phyloP scores from a whole-genome alignment of 1,284 basidiomycete species.

The Veloboletus limbatus region DNA sequence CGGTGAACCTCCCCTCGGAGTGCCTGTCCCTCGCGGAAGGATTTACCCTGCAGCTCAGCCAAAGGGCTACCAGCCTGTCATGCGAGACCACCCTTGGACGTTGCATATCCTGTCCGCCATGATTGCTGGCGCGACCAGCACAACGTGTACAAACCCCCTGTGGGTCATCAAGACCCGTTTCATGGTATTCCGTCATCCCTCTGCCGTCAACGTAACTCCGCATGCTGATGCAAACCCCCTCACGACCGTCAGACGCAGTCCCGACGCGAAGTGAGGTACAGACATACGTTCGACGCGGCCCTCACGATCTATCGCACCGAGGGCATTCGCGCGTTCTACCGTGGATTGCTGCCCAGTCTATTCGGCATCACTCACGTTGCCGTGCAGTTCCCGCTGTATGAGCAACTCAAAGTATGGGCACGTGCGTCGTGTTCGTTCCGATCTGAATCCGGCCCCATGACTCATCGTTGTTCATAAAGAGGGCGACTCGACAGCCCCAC shows the following conservation, averaged over 20 bases:
- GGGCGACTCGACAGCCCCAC: conserved; percentile 51
- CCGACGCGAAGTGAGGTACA: conserved; percentile 71
- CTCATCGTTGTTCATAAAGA: conserved; percentile 37
- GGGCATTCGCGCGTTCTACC: conserved; percentile 85
- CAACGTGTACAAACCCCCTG: conserved; percentile 87
- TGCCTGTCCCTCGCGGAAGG: conserved; percentile 38
- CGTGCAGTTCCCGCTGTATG: conserved; percentile 95
- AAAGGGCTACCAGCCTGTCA: conserved; percentile 75
- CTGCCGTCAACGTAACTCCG: not conserved
- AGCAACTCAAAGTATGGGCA: conserved; percentile 80
- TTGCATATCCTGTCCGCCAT: conserved; percentile 91
- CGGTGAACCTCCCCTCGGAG: conserved; percentile 59
- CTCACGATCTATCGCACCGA: conserved; percentile 83
- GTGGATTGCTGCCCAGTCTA: conserved; percentile 84
- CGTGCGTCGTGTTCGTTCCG: conserved; percentile 50
- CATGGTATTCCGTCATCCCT: conserved; percentile 64
- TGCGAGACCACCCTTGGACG: conserved; percentile 76
- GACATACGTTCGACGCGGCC: conserved; percentile 86
- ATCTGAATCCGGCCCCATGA: not conserved
- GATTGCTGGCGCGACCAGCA: conserved; percentile 88
- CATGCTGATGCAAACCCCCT: not conserved
- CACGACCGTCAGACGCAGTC: conserved; percentile 64
- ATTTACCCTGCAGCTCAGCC: conserved; percentile 78
- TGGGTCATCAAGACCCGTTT: conserved; percentile 98
- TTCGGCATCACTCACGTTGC: conserved; percentile 91